Evolutionary conservation across 148 eudicot species (phyloP), one percentile per base, ranked within the genome.

Genomic region (Spergularia bocconei): DNA sequence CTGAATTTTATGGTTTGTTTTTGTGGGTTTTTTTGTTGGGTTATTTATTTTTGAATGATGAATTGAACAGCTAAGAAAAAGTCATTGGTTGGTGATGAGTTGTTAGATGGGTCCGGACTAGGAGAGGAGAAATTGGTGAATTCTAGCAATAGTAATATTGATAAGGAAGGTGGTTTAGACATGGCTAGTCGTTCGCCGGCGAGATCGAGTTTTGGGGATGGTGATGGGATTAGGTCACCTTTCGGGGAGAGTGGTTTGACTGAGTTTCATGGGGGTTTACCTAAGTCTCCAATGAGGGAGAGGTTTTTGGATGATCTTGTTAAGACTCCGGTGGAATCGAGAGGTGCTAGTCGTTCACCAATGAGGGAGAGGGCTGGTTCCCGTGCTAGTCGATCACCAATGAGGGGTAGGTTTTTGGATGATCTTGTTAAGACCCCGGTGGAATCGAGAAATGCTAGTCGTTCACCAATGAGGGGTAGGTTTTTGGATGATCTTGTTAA

Each of bases 21-120:
- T 52, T 55, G 29, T 56, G 48, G 7, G 41, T 52, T 17, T 13
- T 33, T 16, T 38, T 69, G 50, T 76, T 41, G 17, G 21, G 48
- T 25, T 21, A 2, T 54, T 51, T 39, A 48, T 48, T 63, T 63
- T 75, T 73, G 53, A 25, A 36, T 21, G 68, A 77, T 71, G 61
- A 50, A 77, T 70, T 78, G 47, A 81, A 68, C 87, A 93, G 97
- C 89, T 23, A 80, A 84, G 64, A 78, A 82, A 63, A 78, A 80
- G 71, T 75, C 77, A 51, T 66, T 78, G 19, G 50, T 54, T 39
- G 74, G 74, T 71, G 89, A 82, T 66, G 71, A 57, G n/a, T 73
- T 82, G 57, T 57, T 69, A 12, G 87, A 81, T 70, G 81, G 72
- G 74, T 79, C 78, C n/a, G n/a, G n/a, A n/a, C n/a, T n/a, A 39